phyloP scores from a whole-genome alignment of 805 yeast species.

The Candida silvicultrix region DNA sequence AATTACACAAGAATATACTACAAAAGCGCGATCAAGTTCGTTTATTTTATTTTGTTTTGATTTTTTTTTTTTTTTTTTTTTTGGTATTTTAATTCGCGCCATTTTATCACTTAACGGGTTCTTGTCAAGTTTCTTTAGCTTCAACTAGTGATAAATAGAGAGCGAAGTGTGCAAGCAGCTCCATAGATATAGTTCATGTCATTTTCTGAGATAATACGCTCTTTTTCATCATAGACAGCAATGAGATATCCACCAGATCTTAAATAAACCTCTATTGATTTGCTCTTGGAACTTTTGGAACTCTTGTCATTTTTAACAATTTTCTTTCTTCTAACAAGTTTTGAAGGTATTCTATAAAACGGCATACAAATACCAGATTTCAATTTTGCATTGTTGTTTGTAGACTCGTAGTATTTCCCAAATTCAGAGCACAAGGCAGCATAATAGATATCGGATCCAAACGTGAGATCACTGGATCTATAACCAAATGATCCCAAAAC shows the following conservation, averaged over 20 bases:
- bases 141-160: conserved; percentile 28
- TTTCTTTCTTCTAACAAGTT: conserved; percentile 34
- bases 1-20: too few species aligned
- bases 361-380: conserved; percentile 50
- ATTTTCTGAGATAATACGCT: conserved; percentile 25
- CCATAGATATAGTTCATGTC: conserved; percentile 40
- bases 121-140: too few species aligned
- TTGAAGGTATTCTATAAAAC: conserved; percentile 37
- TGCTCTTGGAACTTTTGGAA: background rate
- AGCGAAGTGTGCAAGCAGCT: conserved; percentile 41
- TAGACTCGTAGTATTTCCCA: conserved; percentile 38
- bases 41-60: too few species aligned
- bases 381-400: conserved; percentile 24
- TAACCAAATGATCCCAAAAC: conserved; percentile 38
- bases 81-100: too few species aligned
- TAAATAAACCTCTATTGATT: conserved; percentile 36
- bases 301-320: conserved; percentile 11
- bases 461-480: conserved; percentile 15
- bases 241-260: conserved; percentile 49
- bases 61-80: too few species aligned
- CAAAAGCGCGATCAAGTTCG: too few species aligned
- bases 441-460: conserved; percentile 33
- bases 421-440: conserved; percentile 43
- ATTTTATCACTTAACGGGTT: too few species aligned
- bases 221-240: conserved; percentile 34